Conservation (phyloP, 805 yeast genomes). For the Suhomyces sp. region DNA sequence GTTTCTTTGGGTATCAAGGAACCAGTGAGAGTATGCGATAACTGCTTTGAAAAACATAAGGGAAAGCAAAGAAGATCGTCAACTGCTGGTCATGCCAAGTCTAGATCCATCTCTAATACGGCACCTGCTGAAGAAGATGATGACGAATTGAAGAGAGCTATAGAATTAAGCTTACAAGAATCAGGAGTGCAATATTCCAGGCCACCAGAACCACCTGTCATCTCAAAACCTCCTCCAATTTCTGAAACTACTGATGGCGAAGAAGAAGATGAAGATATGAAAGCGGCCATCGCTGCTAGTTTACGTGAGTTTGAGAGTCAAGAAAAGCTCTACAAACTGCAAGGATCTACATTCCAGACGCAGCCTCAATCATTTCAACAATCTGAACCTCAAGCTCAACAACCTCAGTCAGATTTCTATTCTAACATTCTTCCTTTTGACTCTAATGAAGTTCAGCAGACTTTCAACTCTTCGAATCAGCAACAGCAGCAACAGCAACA, state of each 20-base stretch:
- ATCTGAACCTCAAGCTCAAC: conserved; percentile 14
- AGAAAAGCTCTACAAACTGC: conserved; percentile 16
- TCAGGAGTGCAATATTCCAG: conserved; percentile 17
- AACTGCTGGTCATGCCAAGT: conserved; percentile 4
- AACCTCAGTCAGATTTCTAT: conserved; percentile 32
- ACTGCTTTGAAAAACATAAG: conserved; percentile 67
- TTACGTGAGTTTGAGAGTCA: conserved; percentile 62
- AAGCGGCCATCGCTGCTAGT: conserved; percentile 93
- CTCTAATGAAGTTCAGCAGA: conserved; percentile 4
- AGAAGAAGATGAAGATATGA: conserved; percentile 80
- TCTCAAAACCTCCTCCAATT: conserved; percentile 24
- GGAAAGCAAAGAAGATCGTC: conserved; percentile 4
- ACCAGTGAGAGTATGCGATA: conserved; percentile 92
- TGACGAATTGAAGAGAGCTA: conserved; percentile 74
- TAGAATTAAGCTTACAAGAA: conserved; percentile 75
- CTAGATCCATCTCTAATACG: conserved; percentile 8
- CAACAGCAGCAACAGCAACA: conserved; percentile 9
- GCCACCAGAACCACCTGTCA: conserved; percentile 17
- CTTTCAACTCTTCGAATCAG: neutral
- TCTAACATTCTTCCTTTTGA: conserved; percentile 26
- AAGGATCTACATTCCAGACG: conserved; percentile 7
- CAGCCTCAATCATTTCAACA: conserved; percentile 13
- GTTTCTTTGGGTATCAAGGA: conserved; percentile 84
- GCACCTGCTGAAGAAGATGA: conserved; percentile 50
- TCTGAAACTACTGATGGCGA: conserved; percentile 34